These are phyloP conservation scores for Zymoseptoria brevis DNA, from an alignment of 2,329 filamentous ascomycete genomes.

Conservation along the genomic window DNA sequence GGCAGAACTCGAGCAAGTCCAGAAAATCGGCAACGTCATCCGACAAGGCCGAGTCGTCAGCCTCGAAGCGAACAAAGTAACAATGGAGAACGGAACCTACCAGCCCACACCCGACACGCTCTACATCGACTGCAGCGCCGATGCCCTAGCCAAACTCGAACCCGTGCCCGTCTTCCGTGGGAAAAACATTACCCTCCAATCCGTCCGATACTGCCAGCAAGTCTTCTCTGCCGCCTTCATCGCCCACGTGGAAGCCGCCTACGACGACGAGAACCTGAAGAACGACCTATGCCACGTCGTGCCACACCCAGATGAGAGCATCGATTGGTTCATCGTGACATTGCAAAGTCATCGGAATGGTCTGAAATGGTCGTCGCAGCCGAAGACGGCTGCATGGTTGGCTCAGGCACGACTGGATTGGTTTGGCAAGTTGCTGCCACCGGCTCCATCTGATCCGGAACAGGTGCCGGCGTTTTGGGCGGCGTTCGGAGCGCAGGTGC, in stretches of 20 bases:
- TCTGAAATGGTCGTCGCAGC: constrained; percentile 5
- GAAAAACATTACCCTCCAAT: constrained; percentile 11
- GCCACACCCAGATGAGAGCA: constrained; percentile 10
- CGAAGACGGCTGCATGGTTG: constrained; percentile 9
- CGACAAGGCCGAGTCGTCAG: constrained; percentile 9
- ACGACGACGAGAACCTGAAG: constrained; percentile 6
- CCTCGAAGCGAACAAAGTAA: constrained; percentile 5
- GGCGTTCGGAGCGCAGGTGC: not conserved
- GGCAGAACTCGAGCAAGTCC: constrained; percentile 11
- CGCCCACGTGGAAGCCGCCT: constrained; percentile 13
- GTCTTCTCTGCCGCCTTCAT: constrained; percentile 18
- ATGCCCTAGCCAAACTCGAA: constrained; percentile 5
- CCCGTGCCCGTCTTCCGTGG: constrained; percentile 10
- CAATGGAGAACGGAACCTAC: constrained; percentile 6
- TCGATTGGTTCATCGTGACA: constrained; percentile 5
- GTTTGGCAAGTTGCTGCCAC: constrained; percentile 3
- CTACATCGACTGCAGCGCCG: constrained; percentile 15
- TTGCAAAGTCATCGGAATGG: constrained; percentile 5
- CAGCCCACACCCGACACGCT: constrained; percentile 6
- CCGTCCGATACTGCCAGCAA: constrained; percentile 16
- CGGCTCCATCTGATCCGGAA: constrained; percentile 1
- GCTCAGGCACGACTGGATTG: constrained; percentile 8
- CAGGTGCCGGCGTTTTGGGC: constrained; percentile 1
- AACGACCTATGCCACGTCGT: constrained; percentile 10
- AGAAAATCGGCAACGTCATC: constrained; percentile 9